Evolutionary conservation across 768 basidiomycete genomes (phyloP), one percentile per base, ranked within the genome.

Genomic region (Pholiota conissans): DNA sequence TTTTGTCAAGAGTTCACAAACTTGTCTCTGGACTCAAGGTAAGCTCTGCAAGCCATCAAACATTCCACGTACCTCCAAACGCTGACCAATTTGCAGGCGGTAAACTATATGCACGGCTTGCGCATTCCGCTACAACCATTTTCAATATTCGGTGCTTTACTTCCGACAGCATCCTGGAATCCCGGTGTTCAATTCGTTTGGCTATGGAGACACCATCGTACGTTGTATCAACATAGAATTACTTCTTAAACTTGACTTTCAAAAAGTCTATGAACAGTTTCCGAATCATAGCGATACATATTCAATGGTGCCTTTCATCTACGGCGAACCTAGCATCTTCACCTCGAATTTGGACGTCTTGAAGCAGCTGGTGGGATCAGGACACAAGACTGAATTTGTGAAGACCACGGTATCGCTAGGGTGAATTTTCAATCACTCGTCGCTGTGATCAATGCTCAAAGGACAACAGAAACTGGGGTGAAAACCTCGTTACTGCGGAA

Each of bases 401-500:
- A 50, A 50, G 24, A 20, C 14, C 10, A 32, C 28, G 3, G 28
- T 32, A 9, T n/a, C 49, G n/a, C 14, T 24, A 9, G 37, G 16
- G 14, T 39, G 5, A 39, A 18, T n/a, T 13, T 27, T 7, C 14
- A 13, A 5, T 2, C n/a, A 37, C 40, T 14, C 8, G 32, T 35
- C 24, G n/a, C 24, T 9, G n/a, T 32, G 8, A 24, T 52, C 1
- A 26, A n/a, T 10, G 35, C 20, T 30, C 13, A 32, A 1, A 20
- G 3, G 11, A 8, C n/a, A n/a, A n/a, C 70, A 77, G 75, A 1
- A 57, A 76, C 14, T 81, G 76, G 70, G 81, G 81, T 2, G 73
- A 74, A 69, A 83, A 81, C 56, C 67, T 83, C 7, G 63, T 78
- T n/a, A 72, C 78, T 7, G 71, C 76, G 1, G 76, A 79, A 50